Base-by-base conservation (phyloP, 2,329 filamentous ascomycete species). In the Catunica adiposa region DNA sequence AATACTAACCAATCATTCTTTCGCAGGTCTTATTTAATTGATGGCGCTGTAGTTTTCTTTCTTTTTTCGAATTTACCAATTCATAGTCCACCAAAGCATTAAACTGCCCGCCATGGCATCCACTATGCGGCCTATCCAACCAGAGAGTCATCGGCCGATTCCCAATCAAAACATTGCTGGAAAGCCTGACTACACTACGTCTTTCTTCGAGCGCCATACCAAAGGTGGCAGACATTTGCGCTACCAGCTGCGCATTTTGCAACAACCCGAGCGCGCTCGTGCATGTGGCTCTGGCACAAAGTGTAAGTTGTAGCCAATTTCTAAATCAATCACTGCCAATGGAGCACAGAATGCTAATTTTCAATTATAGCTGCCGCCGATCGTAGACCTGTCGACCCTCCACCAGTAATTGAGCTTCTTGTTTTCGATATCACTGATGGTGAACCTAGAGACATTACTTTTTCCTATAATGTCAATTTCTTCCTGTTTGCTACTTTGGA, bases 211-310 rank as follows among this genome's bases (percentile, higher is more conserved):
- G 52, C 67, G 69, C 51, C 61, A 64, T 54, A 94, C 87, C 44
- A 81, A 80, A 62, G 82, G 84, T 63, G 86, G 86, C 60, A 81
- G 86, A 62, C 80, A 75, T 60, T 77, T 96, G 62, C 87, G 80
- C 65, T 97, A 97, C 69, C 75, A 78, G 61, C 73, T 97, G 68
- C 81, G 79, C 58, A 89, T 97, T 56, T 82, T 96, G 63, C 92
- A 98, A 70, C 88, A 97, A 67, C 92, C 92, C 20, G 85, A 94
- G 71, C 86, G 89, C 64, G 90, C 92, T 52, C 80, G 92, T 73
- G 92, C 92, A 56, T 98, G 92, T 68, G 92, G 92, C 64, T 89
- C 89, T 56, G 92, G 92, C 59, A 88, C 88, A 55, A 97, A 97
- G 72, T 94, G 88, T 94, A 76, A 70, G 83, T 63, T 42, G 11